Evolutionary conservation across 1,139 yeast species (phyloP).

Genomic region (Sugiyamaella pinicola): DNA sequence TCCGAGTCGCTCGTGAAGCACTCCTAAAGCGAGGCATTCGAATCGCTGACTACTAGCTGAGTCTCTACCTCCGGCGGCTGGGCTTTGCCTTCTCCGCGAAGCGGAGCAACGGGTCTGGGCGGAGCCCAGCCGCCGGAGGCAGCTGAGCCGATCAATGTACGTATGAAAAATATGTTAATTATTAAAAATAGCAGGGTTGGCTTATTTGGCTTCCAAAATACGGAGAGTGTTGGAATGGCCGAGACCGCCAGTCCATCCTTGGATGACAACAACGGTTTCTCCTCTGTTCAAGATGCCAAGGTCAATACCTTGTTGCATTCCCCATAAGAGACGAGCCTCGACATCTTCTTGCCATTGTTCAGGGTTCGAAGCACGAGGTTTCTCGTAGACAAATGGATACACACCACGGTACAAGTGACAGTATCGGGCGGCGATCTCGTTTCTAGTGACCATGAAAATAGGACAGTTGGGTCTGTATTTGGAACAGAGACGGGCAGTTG

Average conservation of each 20-base stretch:
- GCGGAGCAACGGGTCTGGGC: not conserved
- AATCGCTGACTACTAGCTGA: not conserved
- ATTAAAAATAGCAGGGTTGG: not conserved
- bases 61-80: too few relatives aligned
- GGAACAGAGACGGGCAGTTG: constrained; percentile 92
- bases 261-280: constrained; percentile 90
- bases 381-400: constrained; percentile 86
- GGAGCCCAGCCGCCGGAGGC: not conserved
- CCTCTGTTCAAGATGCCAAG: constrained; percentile 86
- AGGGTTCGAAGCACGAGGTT: constrained; percentile 56
- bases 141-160: not conserved
- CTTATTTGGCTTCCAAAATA: constrained; percentile 43
- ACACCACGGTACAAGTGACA: constrained; percentile 98
- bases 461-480: constrained; percentile 98
- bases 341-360: constrained; percentile 94
- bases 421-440: constrained; percentile 88
- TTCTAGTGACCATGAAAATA: constrained; percentile 97
- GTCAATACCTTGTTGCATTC: constrained; percentile 85
- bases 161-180: not conserved
- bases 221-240: constrained; percentile 99
- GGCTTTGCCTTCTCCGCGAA: constrained; percentile 1
- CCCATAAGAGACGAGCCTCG: constrained; percentile 92
- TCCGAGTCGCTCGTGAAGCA: constrained; percentile 13
- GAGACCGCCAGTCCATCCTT: constrained; percentile 98
- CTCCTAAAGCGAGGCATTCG: constrained; percentile 17